These are phyloP conservation scores for Chamaecrista fasciculata DNA, from an alignment of 306 rosid species.

Conservation along the genomic window DNA sequence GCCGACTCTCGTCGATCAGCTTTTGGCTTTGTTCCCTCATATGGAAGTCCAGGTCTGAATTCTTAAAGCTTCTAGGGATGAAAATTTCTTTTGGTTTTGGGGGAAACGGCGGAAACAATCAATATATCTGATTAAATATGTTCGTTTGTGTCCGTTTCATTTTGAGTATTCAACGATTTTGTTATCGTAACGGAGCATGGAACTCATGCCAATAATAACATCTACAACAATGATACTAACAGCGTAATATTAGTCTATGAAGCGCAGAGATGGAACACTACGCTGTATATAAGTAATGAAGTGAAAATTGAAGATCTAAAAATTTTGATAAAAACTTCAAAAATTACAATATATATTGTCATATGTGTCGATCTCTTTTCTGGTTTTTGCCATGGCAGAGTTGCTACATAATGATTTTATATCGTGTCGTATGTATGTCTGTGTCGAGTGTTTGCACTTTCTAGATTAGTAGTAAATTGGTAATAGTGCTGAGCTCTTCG, in stretches of 20 bases:
- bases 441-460: too few species aligned
- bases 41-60: constrained; percentile 59
- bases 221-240: not conserved
- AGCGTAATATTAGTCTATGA: too few species aligned
- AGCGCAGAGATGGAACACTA: too few species aligned
- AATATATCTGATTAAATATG: not conserved
- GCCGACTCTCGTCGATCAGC: constrained; percentile 63
- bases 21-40: constrained; percentile 65
- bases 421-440: too few species aligned
- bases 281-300: too few species aligned
- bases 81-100: not conserved
- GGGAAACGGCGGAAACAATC: not conserved
- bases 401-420: too few species aligned
- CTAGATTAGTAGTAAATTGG: too few species aligned
- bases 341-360: too few species aligned
- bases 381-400: too few species aligned
- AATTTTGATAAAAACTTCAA: too few species aligned
- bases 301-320: too few species aligned
- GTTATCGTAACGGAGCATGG: not conserved
- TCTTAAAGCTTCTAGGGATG: not conserved
- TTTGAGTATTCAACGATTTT: not conserved
- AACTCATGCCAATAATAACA: not conserved
- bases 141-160: not conserved
- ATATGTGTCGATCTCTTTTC: too few species aligned
- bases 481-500: not conserved